Conservation (phyloP, 163 green algal genomes). For the Scenedesmus sp. region DNA sequence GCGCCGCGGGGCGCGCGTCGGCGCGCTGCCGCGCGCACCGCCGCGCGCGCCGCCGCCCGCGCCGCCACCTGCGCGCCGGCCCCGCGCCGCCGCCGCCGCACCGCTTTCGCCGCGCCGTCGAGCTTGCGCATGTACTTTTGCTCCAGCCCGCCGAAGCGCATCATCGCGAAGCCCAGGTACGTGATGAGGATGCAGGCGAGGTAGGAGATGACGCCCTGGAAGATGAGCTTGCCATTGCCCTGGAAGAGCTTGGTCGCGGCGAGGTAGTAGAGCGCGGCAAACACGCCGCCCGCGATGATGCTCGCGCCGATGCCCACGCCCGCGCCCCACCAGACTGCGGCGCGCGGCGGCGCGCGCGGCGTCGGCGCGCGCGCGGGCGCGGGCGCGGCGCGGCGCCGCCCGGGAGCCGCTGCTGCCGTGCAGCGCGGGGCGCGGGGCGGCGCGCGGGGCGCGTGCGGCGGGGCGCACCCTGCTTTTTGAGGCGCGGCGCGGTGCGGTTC, state of each 20-base stretch:
- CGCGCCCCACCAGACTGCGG: conserved; percentile 68
- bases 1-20: too few relatives aligned
- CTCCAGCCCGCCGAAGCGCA: conserved; percentile 64
- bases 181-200: conserved; percentile 60
- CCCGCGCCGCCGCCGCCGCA: too few relatives aligned
- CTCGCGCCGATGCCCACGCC: conserved; percentile 45
- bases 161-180: conserved; percentile 69
- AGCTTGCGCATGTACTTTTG: conserved; percentile 64
- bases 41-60: too few relatives aligned
- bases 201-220: conserved; percentile 60
- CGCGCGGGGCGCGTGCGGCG: too few relatives aligned
- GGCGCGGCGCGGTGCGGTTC: conserved; percentile 42
- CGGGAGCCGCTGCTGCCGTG: neutral
- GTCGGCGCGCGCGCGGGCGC: neutral
- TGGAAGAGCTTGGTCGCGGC: conserved; percentile 57
- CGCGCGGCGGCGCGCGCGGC: neutral
- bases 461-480: conserved; percentile 36
- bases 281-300: conserved; percentile 61
- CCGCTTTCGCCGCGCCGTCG: conserved; percentile 35
- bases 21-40: too few relatives aligned
- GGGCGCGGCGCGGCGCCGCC: neutral
- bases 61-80: too few relatives aligned
- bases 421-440: too few relatives aligned
- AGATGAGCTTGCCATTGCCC: conserved; percentile 59
- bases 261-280: conserved; percentile 62